These are phyloP conservation scores for Annulohypoxylon stygium DNA, from an alignment of 495 filamentous ascomycete genomes.

Conservation along the genomic window DNA sequence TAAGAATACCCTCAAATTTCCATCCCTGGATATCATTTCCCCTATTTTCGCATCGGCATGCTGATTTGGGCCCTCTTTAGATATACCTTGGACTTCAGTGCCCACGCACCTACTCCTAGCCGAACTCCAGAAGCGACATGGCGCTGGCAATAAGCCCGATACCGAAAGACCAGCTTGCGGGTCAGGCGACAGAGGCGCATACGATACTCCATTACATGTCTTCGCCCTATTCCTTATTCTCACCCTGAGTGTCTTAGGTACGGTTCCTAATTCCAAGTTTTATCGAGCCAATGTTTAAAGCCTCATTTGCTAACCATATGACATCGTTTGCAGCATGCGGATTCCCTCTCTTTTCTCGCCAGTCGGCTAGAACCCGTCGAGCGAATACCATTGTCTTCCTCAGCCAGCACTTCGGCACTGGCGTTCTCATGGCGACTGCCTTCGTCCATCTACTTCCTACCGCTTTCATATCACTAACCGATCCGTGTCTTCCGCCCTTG, in stretches of 20 bases:
- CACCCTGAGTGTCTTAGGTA: slow-evolving; percentile 78
- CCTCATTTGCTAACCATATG: slow-evolving; percentile 12
- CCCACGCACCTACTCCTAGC: slow-evolving; percentile 64
- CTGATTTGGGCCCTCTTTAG: slow-evolving; percentile 26
- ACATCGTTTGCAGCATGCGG: slow-evolving; percentile 63
- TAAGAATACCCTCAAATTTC: slow-evolving; percentile 4
- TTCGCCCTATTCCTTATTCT: slow-evolving; percentile 84
- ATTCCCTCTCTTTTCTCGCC: slow-evolving; percentile 69
- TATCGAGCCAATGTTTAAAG: slow-evolving; percentile 6
- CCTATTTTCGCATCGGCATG: neutral
- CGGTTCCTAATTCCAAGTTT: slow-evolving; percentile 39
- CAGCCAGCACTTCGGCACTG: slow-evolving; percentile 87
- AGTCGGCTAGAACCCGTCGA: slow-evolving; percentile 59
- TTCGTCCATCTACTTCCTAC: slow-evolving; percentile 90
- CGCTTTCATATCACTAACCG: slow-evolving; percentile 82
- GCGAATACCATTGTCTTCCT: slow-evolving; percentile 72
- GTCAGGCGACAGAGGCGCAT: slow-evolving; percentile 69
- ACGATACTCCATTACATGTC: slow-evolving; percentile 78
- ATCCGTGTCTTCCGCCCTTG: slow-evolving; percentile 80
- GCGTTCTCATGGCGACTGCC: slow-evolving; percentile 88
- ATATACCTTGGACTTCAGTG: slow-evolving; percentile 60
- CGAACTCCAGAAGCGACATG: slow-evolving; percentile 63
- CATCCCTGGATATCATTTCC: neutral
- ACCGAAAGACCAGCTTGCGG: slow-evolving; percentile 69
- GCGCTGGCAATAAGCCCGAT: slow-evolving; percentile 44